These are phyloP conservation scores for Colletotrichum tropicale DNA, from an alignment of 2,329 filamentous ascomycete species.

Conservation along the genomic window DNA sequence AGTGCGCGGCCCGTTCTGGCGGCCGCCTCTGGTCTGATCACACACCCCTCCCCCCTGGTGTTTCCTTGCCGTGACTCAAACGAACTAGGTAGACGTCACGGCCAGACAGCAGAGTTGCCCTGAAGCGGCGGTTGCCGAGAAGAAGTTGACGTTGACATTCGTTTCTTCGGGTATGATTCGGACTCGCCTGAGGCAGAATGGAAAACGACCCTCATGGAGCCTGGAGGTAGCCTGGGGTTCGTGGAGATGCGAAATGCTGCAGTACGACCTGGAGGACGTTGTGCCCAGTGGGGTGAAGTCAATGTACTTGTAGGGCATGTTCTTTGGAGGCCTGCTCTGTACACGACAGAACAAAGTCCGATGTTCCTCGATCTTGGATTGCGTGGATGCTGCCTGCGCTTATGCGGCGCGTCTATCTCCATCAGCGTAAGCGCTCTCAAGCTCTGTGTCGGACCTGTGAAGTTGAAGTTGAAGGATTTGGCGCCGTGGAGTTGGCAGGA, in stretches of 20 bases:
- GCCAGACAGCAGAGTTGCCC: not conserved
- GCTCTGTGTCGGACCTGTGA: not conserved
- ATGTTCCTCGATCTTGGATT: not conserved
- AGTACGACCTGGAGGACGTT: not conserved
- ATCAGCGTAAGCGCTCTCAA: constrained; percentile 1
- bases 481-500: constrained; percentile 5
- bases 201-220: not conserved
- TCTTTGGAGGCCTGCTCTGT: not conserved
- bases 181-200: not conserved
- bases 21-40: not conserved
- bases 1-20: constrained; percentile 11
- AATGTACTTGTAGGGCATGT: not conserved
- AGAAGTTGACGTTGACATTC: not conserved
- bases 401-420: constrained; percentile 4
- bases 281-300: not conserved
- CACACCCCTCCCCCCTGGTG: not conserved
- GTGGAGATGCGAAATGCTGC: not conserved
- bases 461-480: constrained; percentile 9
- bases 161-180: not conserved
- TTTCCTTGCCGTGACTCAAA: not conserved
- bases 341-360: not conserved
- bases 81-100: not conserved
- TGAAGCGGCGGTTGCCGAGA: not conserved
- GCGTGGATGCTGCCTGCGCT: not conserved
- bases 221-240: not conserved